Evolutionary conservation across 768 basidiomycete species (phyloP).

Genomic region (Kockovaella imperatae): DNA sequence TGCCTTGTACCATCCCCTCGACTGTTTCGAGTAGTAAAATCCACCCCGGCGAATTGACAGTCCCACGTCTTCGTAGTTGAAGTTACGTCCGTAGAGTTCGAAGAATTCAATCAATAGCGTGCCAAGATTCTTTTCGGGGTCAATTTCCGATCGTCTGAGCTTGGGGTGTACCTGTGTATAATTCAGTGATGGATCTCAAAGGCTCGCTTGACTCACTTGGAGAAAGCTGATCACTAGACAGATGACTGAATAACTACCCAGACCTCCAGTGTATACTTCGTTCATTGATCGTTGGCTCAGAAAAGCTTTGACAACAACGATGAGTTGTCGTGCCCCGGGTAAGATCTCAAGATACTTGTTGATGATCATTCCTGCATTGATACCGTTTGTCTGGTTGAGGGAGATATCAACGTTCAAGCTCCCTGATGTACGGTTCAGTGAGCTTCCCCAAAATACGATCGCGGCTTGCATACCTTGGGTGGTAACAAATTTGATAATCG

Average conservation of each 20-base stretch:
- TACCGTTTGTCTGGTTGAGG: slow-evolving; percentile 80
- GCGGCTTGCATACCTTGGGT: slow-evolving; percentile 54
- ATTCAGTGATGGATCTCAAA: not conserved
- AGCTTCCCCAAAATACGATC: too few relatives aligned
- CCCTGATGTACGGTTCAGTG: slow-evolving; percentile 49
- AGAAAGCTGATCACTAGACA: slow-evolving; percentile 88
- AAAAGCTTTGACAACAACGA: slow-evolving; percentile 85
- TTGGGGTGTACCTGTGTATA: slow-evolving; percentile 76
- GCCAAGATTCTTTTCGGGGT: slow-evolving; percentile 78
- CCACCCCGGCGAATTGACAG: slow-evolving; percentile 83
- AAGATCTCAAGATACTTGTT: slow-evolving; percentile 68
- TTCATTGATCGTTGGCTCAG: slow-evolving; percentile 86
- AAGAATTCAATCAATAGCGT: slow-evolving; percentile 96
- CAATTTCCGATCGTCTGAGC: slow-evolving; percentile 76
- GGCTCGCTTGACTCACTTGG: slow-evolving; percentile 53
- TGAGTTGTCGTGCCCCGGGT: slow-evolving; percentile 71
- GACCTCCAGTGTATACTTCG: slow-evolving; percentile 91
- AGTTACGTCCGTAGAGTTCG: slow-evolving; percentile 83
- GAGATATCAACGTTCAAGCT: slow-evolving; percentile 87
- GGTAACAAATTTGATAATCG: slow-evolving; percentile 92
- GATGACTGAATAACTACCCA: slow-evolving; percentile 90
- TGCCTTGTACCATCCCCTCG: slow-evolving; percentile 66
- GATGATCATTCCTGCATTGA: slow-evolving; percentile 69
- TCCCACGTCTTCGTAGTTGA: slow-evolving; percentile 84
- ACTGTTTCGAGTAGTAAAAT: slow-evolving; percentile 73